A percentile compares a stretch with the other conserved stretches of the same genome.
phyloP scores from a whole-genome alignment of 2,329 filamentous ascomycete species.

The Colletotrichum tropicicola region DNA sequence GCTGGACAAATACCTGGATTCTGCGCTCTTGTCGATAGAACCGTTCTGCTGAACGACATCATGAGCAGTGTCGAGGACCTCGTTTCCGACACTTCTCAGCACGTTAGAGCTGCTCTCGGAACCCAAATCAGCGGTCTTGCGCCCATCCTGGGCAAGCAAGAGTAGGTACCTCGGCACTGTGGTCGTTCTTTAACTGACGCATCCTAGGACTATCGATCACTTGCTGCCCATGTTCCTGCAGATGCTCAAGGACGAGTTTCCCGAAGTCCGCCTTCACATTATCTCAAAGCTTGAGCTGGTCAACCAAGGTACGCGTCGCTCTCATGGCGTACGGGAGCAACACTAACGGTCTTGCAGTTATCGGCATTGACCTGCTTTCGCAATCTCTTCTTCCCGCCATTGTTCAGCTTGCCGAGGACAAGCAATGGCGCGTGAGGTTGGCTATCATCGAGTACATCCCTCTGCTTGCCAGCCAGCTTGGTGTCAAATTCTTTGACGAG shows the following conservation, averaged over 20 bases:
- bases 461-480: constrained; percentile 91
- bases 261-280: constrained; percentile 96
- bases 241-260: constrained; percentile 99
- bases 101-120: constrained; percentile 93
- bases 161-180: constrained; percentile 67
- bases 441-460: constrained; percentile 99
- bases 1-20: constrained; percentile 98
- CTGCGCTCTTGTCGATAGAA: constrained; percentile 87
- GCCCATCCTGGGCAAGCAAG: constrained; percentile 96
- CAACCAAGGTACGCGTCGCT: constrained; percentile 77
- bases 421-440: constrained; percentile 97
- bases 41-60: constrained; percentile 91
- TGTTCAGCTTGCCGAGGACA: constrained; percentile 96
- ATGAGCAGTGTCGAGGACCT: constrained; percentile 97
- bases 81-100: constrained; percentile 94
- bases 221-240: constrained; percentile 98
- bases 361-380: constrained; percentile 95
- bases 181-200: constrained; percentile 6
- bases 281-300: constrained; percentile 99
- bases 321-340: neutral
- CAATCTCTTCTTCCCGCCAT: constrained; percentile 97
- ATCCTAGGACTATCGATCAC: constrained; percentile 86
- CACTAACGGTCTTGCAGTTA: constrained; percentile 67
- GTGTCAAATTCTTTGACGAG: constrained; percentile 98
- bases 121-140: constrained; percentile 97